Evolutionary conservation across 306 rosid species (phyloP), one percentile per base, ranked within the genome.

Genomic region (Cucumis cinereus): DNA sequence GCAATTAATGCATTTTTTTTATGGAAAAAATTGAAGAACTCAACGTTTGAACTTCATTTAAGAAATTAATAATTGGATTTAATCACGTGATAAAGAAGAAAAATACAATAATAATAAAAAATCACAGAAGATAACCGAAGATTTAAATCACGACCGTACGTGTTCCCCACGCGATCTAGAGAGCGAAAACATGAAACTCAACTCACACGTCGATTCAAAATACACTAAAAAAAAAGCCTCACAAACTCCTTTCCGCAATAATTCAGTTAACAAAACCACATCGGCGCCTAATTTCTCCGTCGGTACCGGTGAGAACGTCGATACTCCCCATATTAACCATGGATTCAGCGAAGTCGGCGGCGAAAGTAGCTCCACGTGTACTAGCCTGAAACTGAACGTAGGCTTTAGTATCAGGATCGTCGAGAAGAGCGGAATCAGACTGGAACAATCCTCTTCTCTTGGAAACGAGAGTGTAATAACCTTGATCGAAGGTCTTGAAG

Each of bases 351-450:
- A 87, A 84, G 17, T 87, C 86, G 20, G 16, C 12, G 0, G 79
- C 75, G 23, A 84, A 84, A 69, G 78, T 80, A 36, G 70, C 17
- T 33, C 86, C 83, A 12, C 70, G 83, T 6, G 82, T 77, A 16
- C 0, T 40, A 3, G 77, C 67, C 43, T 82, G 82, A 17, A 23
- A 3, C 10, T 14, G n/a, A 24, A 84, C 83, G 22, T 77, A 84
- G 36, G 70, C 56, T 58, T 59, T 82, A 10, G 87, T 84, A 33
- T 82, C 77, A 14, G 16, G 13, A 23, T 84, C 80, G 58, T 82
- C 77, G 16, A 84, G 84, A 30, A 84, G 84, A 24, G 90, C 86
- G 20, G 87, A 62, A 73, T 84, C 87, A 26, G 86, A 86, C 22
- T 82, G 76, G 79, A 86, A 82, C 9, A 85, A 73, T 1, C 88